phyloP scores from a whole-genome alignment of 257 asterid genomes.

The Misopates orontium region DNA sequence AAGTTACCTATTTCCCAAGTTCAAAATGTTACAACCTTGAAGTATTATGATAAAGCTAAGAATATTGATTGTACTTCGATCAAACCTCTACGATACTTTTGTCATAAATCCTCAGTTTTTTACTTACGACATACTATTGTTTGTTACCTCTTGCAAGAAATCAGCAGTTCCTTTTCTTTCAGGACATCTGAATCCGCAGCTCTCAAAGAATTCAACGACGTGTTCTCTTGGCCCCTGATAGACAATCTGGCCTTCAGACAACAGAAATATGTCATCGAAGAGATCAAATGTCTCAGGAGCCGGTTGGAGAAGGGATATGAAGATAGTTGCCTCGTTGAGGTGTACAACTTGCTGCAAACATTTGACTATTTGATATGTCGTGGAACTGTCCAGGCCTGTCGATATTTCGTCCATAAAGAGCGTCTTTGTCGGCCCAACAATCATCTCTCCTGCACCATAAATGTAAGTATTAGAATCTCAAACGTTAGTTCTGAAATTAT shows the following conservation, averaged over 20 bases:
- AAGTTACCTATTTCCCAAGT: constrained; percentile 48
- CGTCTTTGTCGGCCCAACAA: constrained; percentile 66
- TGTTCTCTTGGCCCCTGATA: constrained; percentile 65
- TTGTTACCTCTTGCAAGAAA: constrained; percentile 54
- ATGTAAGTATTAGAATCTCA: background rate
- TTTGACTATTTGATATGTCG: constrained; percentile 69
- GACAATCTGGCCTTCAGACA: constrained; percentile 70
- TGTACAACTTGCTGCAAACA: constrained; percentile 71
- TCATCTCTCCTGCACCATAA: constrained; percentile 59
- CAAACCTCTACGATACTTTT: too few species aligned
- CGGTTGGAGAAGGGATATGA: constrained; percentile 84
- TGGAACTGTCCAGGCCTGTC: constrained; percentile 77
- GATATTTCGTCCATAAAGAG: constrained; percentile 81
- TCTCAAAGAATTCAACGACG: constrained; percentile 56
- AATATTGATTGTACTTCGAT: too few species aligned
- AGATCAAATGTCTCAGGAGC: constrained; percentile 78
- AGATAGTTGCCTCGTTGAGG: constrained; percentile 58
- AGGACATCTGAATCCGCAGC: constrained; percentile 72
- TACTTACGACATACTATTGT: background rate
- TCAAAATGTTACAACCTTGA: background rate
- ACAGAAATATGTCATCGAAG: constrained; percentile 61
- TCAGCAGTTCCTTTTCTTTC: constrained; percentile 70
- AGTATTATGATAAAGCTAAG: too few species aligned
- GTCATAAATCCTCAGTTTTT: too few species aligned
- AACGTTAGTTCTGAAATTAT: background rate